Percentiles rank a stretch among this genome's conserved stretches.
phyloP scores from a whole-genome alignment of 1,139 yeast species.

The Blastobotrys capitulatus region DNA sequence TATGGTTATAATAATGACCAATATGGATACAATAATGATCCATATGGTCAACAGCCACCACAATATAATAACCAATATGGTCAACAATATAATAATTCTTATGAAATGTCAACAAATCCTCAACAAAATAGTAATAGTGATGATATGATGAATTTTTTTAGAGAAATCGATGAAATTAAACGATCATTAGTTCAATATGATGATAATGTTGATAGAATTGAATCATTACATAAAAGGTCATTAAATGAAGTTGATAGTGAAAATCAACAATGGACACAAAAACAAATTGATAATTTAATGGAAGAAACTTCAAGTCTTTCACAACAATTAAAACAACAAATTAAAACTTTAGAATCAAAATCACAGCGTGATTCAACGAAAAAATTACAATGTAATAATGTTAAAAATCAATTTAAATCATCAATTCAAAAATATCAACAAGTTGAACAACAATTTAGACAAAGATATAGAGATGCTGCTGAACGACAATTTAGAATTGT shows the following conservation, averaged over 20 bases:
- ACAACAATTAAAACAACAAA: constrained; percentile 63
- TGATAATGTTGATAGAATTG: constrained; percentile 69
- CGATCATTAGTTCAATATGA: constrained; percentile 76
- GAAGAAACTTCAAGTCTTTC: constrained; percentile 79
- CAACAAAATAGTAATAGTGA: constrained; percentile 22
- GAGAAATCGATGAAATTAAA: constrained; percentile 77
- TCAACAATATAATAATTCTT: constrained; percentile 4
- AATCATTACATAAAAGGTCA: constrained; percentile 74
- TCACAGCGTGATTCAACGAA: constrained; percentile 70
- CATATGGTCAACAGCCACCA: neutral
- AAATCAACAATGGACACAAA: constrained; percentile 64
- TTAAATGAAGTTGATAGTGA: constrained; percentile 76
- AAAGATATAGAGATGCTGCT: constrained; percentile 80
- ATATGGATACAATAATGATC: no score
- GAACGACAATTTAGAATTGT: constrained; percentile 90
- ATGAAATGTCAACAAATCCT: constrained; percentile 21
- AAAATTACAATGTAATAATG: constrained; percentile 85
- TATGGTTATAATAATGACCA: neutral
- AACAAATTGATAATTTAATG: constrained; percentile 71
- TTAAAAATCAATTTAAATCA: constrained; percentile 78
- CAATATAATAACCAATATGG: neutral
- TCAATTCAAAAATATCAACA: constrained; percentile 82
- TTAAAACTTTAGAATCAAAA: constrained; percentile 70
- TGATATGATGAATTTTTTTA: constrained; percentile 75
- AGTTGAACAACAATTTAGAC: constrained; percentile 82